Base-by-base conservation (phyloP, 1,284 basidiomycete species). In the Cryptococcus wingfieldii region DNA sequence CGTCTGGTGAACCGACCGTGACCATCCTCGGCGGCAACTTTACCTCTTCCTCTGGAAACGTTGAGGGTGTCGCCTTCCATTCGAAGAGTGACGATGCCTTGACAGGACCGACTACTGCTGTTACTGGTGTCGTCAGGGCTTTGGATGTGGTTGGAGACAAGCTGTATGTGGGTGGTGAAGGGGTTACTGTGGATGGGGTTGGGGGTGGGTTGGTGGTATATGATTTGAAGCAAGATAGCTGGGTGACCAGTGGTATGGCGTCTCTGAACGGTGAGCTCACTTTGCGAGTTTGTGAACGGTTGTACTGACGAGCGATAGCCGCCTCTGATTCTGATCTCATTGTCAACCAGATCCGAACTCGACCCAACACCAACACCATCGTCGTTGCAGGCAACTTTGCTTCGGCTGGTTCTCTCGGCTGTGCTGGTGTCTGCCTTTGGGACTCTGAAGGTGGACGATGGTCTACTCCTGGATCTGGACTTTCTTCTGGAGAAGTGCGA, bases 21-120 rank as follows among this genome's bases (percentile, higher is more conserved):
- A 85, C 84, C 39, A 84, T 97, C 61, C 79, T 98, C 50, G 94
- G 92, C 39, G 94, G 94, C 48, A 93, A 95, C 76, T 97, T 96
- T 71, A 84, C 86, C 4, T 77, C 81, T 1, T 67, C 76, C 7
- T 65, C 51, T 19, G 54, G 50, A 27, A 51, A 62, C 27, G 61
- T 71, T 27, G 79, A 80, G 60, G 86, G 83, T 49, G 72, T 98
- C 37, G 90, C 84, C 0, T 78, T 93, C 47, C 96, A 95, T 72
- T 81, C 90, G 70, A 76, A 83, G 8, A 66, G 77, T 9, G 75
- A 80, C 1, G 78, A 78, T 6, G 76, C 86, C n/a, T 77, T 80
- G 37, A 80, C 84, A 0, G 81, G 95, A 16, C 69, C 75, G 82
- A 65, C 67, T 86, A 60, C 67, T 0, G 54, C 68, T 5, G 65